Percentiles rank a stretch among this genome's conserved stretches.
These are phyloP conservation scores for Penicillium occitanis DNA, from an alignment of 2,329 filamentous ascomycete genomes.

Conservation along the genomic window DNA sequence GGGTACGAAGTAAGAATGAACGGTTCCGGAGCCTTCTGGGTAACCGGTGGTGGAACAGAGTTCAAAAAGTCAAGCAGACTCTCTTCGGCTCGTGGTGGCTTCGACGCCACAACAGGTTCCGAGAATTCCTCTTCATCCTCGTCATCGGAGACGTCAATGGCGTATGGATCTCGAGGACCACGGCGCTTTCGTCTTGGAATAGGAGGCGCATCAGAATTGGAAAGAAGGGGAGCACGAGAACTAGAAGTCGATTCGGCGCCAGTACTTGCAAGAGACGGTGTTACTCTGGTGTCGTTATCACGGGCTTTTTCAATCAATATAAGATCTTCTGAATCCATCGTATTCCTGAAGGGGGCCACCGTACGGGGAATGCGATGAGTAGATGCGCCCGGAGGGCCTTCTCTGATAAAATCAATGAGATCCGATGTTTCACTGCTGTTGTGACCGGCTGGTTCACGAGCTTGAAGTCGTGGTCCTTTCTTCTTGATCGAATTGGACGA, in stretches of 20 bases:
- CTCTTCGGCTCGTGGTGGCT: constrained; percentile 45
- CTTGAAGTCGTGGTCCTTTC: constrained; percentile 57
- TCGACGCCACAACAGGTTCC: constrained; percentile 32
- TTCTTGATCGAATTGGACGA: constrained; percentile 18
- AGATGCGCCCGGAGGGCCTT: constrained; percentile 68
- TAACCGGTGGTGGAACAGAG: constrained; percentile 41
- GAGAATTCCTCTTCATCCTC: constrained; percentile 63
- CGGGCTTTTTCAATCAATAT: constrained; percentile 34
- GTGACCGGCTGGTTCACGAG: constrained; percentile 68
- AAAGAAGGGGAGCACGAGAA: constrained; percentile 70
- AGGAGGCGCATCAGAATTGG: constrained; percentile 33
- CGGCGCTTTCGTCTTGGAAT: constrained; percentile 50
- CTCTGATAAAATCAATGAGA: constrained; percentile 91
- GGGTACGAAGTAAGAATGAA: constrained; percentile 26
- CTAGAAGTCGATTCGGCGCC: constrained; percentile 63
- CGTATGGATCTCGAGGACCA: constrained; percentile 83
- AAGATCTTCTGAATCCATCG: constrained; percentile 80
- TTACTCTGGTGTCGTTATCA: constrained; percentile 32
- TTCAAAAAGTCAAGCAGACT: constrained; percentile 51
- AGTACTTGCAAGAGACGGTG: constrained; percentile 43
- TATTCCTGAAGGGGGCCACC: constrained; percentile 81
- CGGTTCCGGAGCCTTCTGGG: constrained; percentile 34
- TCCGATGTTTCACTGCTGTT: constrained; percentile 68
- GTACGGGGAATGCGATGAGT: constrained; percentile 74
- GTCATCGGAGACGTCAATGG: constrained; percentile 74